Evolutionary conservation across 2,329 filamentous ascomycete genomes (phyloP).

Genomic region (Botrytis elliptica): DNA sequence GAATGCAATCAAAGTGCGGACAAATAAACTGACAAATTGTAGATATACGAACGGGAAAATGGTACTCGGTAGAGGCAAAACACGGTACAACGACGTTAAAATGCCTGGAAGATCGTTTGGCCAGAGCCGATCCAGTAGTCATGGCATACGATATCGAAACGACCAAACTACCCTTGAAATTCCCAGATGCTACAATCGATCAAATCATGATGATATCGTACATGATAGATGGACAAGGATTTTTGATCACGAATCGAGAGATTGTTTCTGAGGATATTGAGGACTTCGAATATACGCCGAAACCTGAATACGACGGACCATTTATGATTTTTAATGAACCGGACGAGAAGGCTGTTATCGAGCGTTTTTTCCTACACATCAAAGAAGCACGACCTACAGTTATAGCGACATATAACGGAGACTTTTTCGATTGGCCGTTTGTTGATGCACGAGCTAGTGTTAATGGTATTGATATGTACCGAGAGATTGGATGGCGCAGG

Average conservation of each 20-base stretch:
- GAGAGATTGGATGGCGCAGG: constrained; percentile 94
- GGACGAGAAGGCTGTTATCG: constrained; percentile 81
- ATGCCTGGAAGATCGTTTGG: constrained; percentile 82
- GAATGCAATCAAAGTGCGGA: constrained; percentile 8
- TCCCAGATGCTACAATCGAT: constrained; percentile 90
- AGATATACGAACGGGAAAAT: constrained; percentile 95
- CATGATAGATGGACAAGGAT: constrained; percentile 99
- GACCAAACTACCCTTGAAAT: constrained; percentile 91
- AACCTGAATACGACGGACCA: constrained; percentile 88
- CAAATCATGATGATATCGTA: constrained; percentile 99
- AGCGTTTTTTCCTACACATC: constrained; percentile 92
- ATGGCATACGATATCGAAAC: constrained; percentile 99
- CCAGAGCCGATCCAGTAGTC: constrained; percentile 92
- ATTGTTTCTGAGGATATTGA: constrained; percentile 96
- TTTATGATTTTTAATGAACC: constrained; percentile 99
- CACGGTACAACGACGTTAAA: constrained; percentile 82
- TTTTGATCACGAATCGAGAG: constrained; percentile 95
- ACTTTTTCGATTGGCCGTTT: constrained; percentile 99
- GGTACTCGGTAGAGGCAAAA: constrained; percentile 94
- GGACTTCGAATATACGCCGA: constrained; percentile 98
- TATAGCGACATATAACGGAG: constrained; percentile 99
- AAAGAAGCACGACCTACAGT: constrained; percentile 93
- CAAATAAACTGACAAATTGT: constrained; percentile 29
- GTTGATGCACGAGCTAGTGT: constrained; percentile 91
- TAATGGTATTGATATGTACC: constrained; percentile 98